Base-by-base conservation (phyloP, 2,329 filamentous ascomycete species). In the Claviceps paspali region DNA sequence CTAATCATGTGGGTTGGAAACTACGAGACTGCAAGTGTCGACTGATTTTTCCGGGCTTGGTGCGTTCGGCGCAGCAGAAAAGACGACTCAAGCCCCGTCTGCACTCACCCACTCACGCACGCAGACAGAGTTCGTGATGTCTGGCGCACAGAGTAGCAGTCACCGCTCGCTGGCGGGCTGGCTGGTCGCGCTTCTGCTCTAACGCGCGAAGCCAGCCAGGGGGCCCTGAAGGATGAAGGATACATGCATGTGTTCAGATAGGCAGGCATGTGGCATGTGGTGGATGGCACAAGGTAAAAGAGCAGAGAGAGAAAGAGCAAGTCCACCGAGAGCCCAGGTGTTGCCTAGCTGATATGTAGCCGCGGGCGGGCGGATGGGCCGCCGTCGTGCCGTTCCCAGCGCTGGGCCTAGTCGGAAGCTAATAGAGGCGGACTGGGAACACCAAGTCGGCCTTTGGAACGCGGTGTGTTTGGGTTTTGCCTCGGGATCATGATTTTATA, bases 371-470 rank as follows among this genome's bases (percentile, higher is more conserved):
- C 52, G 53, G 54, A 52, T 56, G 50, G 55, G 43, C 53, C 52
- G 52, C 53, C 54, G 54, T 56, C 54, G 54, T 52, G 55, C 52
- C 55, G 53, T 50, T 56, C 54, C 54, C 55, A 58, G 51, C 12
- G 33, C 36, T 39, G 29, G 38, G 33, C 30, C 38, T 24, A 33
- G 33, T 22, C 22, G 29, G 34, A 36, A 31, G 40, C 38, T 24
- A 30, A 41, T 4, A 8, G 19, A 34, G 14, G 19, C 33, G 33
- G 24, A 12, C n/a, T 26, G 24, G 24, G n/a, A n/a, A n/a, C n/a
- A n/a, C n/a, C n/a, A n/a, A n/a, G n/a, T n/a, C n/a, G n/a, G n/a
- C n/a, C n/a, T n/a, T n/a, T n/a, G n/a, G n/a, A n/a, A n/a, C n/a
- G n/a, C n/a, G n/a, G n/a, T n/a, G n/a, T n/a, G n/a, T n/a, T n/a